Evolutionary conservation across 2,329 filamentous ascomycete genomes (phyloP).

Genomic region (Teratosphaeriaceae sp.): DNA sequence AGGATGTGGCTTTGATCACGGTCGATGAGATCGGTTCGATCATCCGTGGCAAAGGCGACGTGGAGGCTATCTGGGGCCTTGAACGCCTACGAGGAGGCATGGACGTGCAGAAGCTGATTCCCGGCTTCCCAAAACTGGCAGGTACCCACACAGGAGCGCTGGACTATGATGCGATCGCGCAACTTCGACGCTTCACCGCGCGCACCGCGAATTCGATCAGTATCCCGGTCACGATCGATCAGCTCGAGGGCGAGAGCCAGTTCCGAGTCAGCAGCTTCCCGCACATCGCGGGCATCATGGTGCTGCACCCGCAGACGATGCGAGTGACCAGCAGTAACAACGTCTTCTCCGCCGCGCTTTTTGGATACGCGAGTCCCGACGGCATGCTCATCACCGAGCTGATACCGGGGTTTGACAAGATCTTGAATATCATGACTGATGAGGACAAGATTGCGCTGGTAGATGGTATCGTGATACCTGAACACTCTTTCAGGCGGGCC

Average conservation of each 20-base stretch:
- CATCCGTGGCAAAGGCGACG: conserved; percentile 63
- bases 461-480: conserved; percentile 94
- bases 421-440: conserved; percentile 72
- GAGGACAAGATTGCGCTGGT: conserved; percentile 77
- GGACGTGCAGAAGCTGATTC: conserved; percentile 72
- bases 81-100: conserved; percentile 60
- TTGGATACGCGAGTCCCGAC: conserved; percentile 79
- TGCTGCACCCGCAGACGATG: conserved; percentile 72
- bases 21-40: conserved; percentile 74
- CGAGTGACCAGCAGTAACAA: conserved; percentile 88
- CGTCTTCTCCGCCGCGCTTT: conserved; percentile 86
- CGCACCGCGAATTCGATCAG: conserved; percentile 69
- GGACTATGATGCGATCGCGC: conserved; percentile 68
- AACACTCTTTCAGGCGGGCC: conserved; percentile 90
- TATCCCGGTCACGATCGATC: conserved; percentile 77
- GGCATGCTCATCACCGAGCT: conserved; percentile 72
- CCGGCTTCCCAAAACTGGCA: conserved; percentile 70
- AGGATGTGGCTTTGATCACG: conserved; percentile 74
- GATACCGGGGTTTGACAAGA: conserved; percentile 79
- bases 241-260: conserved; percentile 60
- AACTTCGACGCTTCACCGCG: conserved; percentile 76
- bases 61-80: conserved; percentile 78
- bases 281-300: conserved; percentile 94
- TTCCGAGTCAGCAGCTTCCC: conserved; percentile 90
- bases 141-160: conserved; percentile 65